Conservation (phyloP, 768 basidiomycete genomes). For the Ramaria sp. region DNA sequence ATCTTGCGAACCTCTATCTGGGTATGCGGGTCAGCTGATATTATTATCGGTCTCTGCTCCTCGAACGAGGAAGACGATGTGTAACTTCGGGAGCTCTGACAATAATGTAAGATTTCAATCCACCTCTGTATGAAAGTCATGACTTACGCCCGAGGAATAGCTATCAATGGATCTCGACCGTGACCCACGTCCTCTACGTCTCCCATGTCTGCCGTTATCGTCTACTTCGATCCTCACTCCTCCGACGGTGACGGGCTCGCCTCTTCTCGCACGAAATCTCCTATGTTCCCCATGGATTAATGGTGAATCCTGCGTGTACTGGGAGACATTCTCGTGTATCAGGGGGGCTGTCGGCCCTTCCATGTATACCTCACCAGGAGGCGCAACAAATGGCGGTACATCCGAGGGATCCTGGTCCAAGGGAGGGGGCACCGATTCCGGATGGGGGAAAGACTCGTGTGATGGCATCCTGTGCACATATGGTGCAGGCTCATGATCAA, state of each 20-base stretch:
- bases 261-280: slow-evolving; percentile 4
- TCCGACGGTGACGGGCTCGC: background rate
- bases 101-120: background rate
- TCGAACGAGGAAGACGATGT: background rate
- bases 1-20: slow-evolving; percentile 6
- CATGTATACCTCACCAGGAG: background rate
- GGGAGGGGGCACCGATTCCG: background rate
- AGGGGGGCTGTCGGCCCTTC: background rate
- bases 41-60: slow-evolving; percentile 4
- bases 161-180: background rate
- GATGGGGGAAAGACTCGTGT: background rate
- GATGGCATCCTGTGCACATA: background rate
- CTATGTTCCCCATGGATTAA: background rate
- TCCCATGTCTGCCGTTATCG: background rate
- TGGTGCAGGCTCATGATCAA: background rate
- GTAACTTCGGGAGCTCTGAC: background rate
- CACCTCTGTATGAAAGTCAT: too few species aligned
- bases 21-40: slow-evolving; percentile 5
- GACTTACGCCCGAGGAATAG: slow-evolving; percentile 5
- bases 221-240: slow-evolving; percentile 4
- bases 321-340: background rate
- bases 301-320: background rate
- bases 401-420: background rate
- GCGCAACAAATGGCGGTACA: background rate
- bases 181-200: background rate